Evolutionary conservation across 805 yeast genomes (phyloP).

Genomic region (Yamadazyma paraphyllophila): DNA sequence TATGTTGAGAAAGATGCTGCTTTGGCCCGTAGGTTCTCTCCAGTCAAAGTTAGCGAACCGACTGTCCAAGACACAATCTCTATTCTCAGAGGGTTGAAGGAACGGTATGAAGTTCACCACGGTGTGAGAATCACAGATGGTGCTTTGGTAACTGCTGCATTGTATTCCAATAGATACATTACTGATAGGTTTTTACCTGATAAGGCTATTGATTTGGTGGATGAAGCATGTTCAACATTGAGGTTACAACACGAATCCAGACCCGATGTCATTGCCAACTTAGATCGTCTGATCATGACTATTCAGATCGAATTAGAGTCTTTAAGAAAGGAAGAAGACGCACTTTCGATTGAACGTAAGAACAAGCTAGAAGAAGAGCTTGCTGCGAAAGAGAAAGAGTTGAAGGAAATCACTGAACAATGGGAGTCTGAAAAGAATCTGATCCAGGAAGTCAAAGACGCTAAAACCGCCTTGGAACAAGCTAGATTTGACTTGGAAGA

Average conservation of each 20-base stretch:
- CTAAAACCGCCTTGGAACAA: conserved; percentile 79
- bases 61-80: conserved; percentile 87
- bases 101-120: conserved; percentile 93
- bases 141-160: conserved; percentile 92
- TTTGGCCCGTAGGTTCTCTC: conserved; percentile 88
- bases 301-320: conserved; percentile 94
- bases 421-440: conserved; percentile 85
- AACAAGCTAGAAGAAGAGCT: conserved; percentile 71
- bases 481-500: conserved; percentile 82
- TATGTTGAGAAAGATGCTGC: conserved; percentile 97
- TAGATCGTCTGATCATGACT: conserved; percentile 89
- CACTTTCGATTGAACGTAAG: conserved; percentile 74
- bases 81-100: conserved; percentile 89
- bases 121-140: conserved; percentile 93
- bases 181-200: conserved; percentile 92
- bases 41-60: conserved; percentile 85
- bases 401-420: conserved; percentile 66
- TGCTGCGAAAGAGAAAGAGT: conserved; percentile 59
- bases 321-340: conserved; percentile 87
- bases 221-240: conserved; percentile 94
- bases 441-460: conserved; percentile 72
- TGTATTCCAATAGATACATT: conserved; percentile 83
- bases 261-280: conserved; percentile 88
- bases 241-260: conserved; percentile 95
- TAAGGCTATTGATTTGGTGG: conserved; percentile 94